Conservation (phyloP, 2,329 filamentous ascomycete genomes). For the Didymosphaeria variabile region DNA sequence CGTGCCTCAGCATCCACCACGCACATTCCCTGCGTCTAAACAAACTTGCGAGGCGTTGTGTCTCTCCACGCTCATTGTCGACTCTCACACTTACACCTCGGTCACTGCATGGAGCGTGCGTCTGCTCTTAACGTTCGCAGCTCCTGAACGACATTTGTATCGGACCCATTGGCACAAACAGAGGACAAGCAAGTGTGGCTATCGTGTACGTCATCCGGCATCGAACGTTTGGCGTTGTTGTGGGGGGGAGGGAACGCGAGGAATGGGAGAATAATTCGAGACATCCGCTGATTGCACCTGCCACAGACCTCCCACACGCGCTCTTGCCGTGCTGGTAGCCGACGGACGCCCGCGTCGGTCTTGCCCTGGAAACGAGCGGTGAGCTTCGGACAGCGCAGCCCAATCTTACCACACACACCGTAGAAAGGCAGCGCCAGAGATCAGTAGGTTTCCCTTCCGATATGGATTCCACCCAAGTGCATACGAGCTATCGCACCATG, state of each 20-base stretch:
- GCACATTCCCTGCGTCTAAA: conserved; percentile 16
- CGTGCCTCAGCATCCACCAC: conserved; percentile 10
- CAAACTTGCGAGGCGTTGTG: not conserved
- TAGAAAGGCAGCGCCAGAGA: conserved; percentile 14
- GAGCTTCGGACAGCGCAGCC: conserved; percentile 21
- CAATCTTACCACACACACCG: conserved; percentile 10
- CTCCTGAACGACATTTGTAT: conserved; percentile 18
- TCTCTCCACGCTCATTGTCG: not conserved
- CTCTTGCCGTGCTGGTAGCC: conserved; percentile 25
- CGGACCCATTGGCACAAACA: conserved; percentile 15
- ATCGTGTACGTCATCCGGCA: conserved; percentile 23
- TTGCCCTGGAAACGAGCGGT: conserved; percentile 21
- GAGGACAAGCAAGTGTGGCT: conserved; percentile 7
- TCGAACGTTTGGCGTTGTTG: conserved; percentile 16
- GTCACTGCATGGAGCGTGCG: conserved; percentile 40
- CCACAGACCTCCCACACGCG: conserved; percentile 26
- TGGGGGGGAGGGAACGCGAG: conserved; percentile 9
- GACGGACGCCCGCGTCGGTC: conserved; percentile 21
- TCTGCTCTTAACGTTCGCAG: conserved; percentile 26
- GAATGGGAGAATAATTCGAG: conserved; percentile 22
- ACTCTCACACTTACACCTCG: conserved; percentile 7
- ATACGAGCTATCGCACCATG: conserved; percentile 21
- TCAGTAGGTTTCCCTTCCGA: conserved; percentile 27
- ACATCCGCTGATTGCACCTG: conserved; percentile 27
- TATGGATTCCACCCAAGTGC: conserved; percentile 19